Base-by-base conservation (phyloP, 768 basidiomycete genomes). In the Russula emetica region DNA sequence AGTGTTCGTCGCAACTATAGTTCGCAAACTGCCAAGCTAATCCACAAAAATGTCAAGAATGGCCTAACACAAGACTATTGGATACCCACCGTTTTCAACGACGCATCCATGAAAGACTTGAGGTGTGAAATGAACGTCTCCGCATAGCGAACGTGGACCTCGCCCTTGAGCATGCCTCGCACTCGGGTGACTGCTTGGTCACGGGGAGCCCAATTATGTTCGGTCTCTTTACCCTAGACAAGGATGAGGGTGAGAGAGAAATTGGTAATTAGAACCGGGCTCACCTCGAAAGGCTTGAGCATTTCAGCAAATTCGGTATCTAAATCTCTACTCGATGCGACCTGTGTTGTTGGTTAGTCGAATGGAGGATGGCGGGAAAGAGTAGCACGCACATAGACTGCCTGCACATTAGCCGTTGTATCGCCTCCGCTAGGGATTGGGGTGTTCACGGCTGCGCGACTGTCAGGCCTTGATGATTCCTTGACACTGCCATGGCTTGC, bases 121-220 rank as follows among this genome's bases (percentile, higher is more conserved):
- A 98, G 76, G 44, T 84, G 84, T 26, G 78, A 77, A 18, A 94
- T 71, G 72, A 98, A 98, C 2, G 81, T 76, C 2, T 94, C 92
- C 5, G 79, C 73, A 72, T 86, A 94, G 61, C 89, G 83, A 36
- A 78, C 73, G 72, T 91, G 86, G 3, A 89, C 88, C 44, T 90
- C 91, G 30, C 93, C 93, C 71, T 86, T 88, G 61, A 98, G 76
- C 90, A 97, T 93, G 20, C 94, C 91, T 50, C 94, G 83, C 9
- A 98, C 88, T 20, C 85, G 82, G 49, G 83, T 79, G 65, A 95
- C 80, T 11, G 88, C 81, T 68, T 81, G 82, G 66, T 99, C 96
- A 63, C 96, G 83, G 32, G 80, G 77, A 49, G 83, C 80, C 96
- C 96, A 99, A 69, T 99, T 99, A 67, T 95, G 92, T 72, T 99